A percentile compares a stretch with the other conserved stretches of the same genome.
phyloP scores from a whole-genome alignment of 2,329 filamentous ascomycete species.

The Dactylellina leptospora region DNA sequence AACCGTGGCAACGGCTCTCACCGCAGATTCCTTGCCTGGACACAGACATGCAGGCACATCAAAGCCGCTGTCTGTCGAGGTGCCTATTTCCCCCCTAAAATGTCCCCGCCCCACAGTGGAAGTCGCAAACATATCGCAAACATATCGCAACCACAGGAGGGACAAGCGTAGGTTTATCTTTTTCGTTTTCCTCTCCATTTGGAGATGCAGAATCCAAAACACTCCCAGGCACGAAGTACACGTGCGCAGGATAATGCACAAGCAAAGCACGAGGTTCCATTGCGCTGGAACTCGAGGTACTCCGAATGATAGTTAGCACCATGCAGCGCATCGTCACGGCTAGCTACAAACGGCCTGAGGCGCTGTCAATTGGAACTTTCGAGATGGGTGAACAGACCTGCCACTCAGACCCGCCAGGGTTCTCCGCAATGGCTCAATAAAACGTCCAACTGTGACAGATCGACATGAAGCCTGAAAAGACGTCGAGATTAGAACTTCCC shows the following conservation, averaged over 20 bases:
- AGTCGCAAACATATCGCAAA: slow-evolving; percentile 39
- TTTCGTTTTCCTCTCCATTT: too few relatives aligned
- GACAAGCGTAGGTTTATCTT: not conserved
- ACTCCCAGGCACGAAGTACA: slow-evolving; percentile 20
- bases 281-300: slow-evolving; percentile 33
- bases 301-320: too few relatives aligned
- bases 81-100: slow-evolving; percentile 23
- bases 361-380: slow-evolving; percentile 17
- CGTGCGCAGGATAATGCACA: slow-evolving; percentile 19
- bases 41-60: slow-evolving; percentile 7
- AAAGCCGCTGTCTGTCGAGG: not conserved
- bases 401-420: slow-evolving; percentile 6
- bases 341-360: slow-evolving; percentile 9
- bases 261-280: slow-evolving; percentile 35
- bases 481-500: not conserved
- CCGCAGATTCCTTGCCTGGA: slow-evolving; percentile 41
- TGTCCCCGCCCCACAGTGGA: slow-evolving; percentile 39
- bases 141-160: slow-evolving; percentile 7
- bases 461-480: not conserved
- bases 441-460: slow-evolving; percentile 5
- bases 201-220: slow-evolving; percentile 41
- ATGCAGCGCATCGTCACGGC: slow-evolving; percentile 34
- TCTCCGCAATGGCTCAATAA: slow-evolving; percentile 20
- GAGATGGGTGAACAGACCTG: slow-evolving; percentile 17
- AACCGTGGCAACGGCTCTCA: slow-evolving; percentile 27